These are phyloP conservation scores for Elsinoe australis DNA, from an alignment of 2,329 filamentous ascomycete genomes.

Conservation along the genomic window DNA sequence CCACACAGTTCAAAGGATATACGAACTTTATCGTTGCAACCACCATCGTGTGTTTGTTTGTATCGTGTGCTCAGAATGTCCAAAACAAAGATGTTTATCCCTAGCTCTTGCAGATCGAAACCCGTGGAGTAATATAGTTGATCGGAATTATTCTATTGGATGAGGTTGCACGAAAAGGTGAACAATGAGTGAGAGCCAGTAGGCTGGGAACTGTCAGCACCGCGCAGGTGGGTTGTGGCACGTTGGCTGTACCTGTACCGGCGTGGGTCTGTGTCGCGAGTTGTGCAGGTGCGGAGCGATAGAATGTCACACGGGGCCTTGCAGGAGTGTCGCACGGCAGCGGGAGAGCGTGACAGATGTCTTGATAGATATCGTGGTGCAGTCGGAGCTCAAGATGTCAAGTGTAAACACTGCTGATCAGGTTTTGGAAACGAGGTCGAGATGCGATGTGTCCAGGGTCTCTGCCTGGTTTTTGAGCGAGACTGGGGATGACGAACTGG, in stretches of 20 bases:
- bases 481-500: constrained; percentile 10
- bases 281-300: neutral
- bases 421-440: neutral
- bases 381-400: neutral
- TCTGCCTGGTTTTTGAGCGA: constrained; percentile 5
- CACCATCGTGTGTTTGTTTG: constrained; percentile 24
- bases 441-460: neutral
- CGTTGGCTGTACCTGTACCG: constrained; percentile 14
- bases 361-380: neutral
- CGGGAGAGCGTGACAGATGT: neutral
- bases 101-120: constrained; percentile 8
- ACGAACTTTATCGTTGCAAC: constrained; percentile 31
- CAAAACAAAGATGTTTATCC: neutral
- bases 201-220: constrained; percentile 11
- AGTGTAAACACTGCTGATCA: constrained; percentile 7
- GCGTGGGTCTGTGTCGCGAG: constrained; percentile 11
- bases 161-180: constrained; percentile 2
- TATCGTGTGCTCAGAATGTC: constrained; percentile 10
- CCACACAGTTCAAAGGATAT: too few species aligned
- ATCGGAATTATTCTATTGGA: neutral
- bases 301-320: neutral
- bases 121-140: neutral
- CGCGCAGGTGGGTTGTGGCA: constrained; percentile 9
- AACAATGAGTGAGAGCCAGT: constrained; percentile 7
- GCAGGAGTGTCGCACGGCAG: constrained; percentile 10